phyloP scores from a whole-genome alignment of 495 filamentous ascomycete genomes.

The Penicillium cinerascens region DNA sequence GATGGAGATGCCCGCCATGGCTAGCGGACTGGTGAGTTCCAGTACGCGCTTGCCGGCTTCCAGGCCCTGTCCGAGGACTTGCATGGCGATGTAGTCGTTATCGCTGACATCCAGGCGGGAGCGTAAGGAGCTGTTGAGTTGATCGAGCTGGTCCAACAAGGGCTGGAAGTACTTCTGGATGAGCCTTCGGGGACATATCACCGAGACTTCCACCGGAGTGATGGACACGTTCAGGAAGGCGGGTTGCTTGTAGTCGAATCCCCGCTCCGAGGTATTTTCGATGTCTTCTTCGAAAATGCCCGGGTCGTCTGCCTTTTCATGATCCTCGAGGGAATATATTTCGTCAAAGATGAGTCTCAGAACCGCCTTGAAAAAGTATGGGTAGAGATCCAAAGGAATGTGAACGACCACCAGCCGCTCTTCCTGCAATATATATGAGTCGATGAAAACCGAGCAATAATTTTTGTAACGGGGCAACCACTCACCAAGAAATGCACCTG shows the following conservation, averaged over 20 bases:
- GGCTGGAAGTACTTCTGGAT: constrained; percentile 72
- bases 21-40: constrained; percentile 86
- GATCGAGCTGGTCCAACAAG: constrained; percentile 49
- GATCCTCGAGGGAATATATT: constrained; percentile 34
- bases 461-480: constrained; percentile 7
- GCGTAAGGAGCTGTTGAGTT: constrained; percentile 27
- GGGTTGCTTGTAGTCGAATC: constrained; percentile 46
- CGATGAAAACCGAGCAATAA: neutral
- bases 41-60: constrained; percentile 93
- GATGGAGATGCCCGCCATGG: constrained; percentile 84
- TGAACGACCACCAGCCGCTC: constrained; percentile 84
- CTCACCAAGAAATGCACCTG: constrained; percentile 57
- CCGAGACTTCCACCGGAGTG: constrained; percentile 88
- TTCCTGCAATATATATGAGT: constrained; percentile 56
- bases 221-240: constrained; percentile 91
- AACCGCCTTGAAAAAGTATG: constrained; percentile 77
- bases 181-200: constrained; percentile 77
- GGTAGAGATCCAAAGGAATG: constrained; percentile 80
- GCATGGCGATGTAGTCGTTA: constrained; percentile 83
- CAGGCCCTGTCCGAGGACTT: constrained; percentile 81
- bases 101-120: constrained; percentile 66
- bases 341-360: constrained; percentile 76
- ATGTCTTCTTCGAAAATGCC: neutral
- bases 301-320: constrained; percentile 24
- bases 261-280: constrained; percentile 30